Evolutionary conservation across 495 filamentous ascomycete species (phyloP).

Genomic region (Tuber magnatum): DNA sequence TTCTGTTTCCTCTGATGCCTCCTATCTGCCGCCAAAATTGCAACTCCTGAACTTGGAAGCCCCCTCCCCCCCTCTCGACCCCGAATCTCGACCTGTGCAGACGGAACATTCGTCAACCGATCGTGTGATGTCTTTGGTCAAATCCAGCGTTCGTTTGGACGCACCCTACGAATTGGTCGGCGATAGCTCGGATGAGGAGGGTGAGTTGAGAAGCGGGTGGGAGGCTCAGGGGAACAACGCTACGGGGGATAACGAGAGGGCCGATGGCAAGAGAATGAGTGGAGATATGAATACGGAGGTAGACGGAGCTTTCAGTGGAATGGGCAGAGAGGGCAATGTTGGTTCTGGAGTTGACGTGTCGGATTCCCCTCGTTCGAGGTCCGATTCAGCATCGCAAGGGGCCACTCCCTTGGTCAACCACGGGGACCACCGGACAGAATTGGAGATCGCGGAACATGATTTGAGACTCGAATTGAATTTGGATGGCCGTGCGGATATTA

Average conservation of each 20-base stretch:
- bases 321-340: conserved; percentile 13
- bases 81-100: conserved; percentile 9
- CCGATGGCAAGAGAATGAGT: background rate
- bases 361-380: background rate
- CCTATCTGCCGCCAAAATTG: conserved; percentile 17
- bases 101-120: conserved; percentile 7
- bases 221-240: conserved; percentile 7
- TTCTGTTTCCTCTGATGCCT: conserved; percentile 8
- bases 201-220: background rate
- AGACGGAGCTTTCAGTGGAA: conserved; percentile 10
- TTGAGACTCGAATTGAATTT: conserved; percentile 27
- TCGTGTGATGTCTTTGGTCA: conserved; percentile 16
- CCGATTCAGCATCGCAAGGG: conserved; percentile 9
- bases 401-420: conserved; percentile 10
- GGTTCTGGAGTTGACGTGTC: conserved; percentile 20
- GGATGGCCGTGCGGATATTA: conserved; percentile 32
- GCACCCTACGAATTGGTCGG: conserved; percentile 35
- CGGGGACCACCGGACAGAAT: conserved; percentile 17
- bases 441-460: conserved; percentile 12
- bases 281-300: background rate
- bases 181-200: conserved; percentile 23
- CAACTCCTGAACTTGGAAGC: conserved; percentile 27
- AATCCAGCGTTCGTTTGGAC: conserved; percentile 23
- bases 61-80: conserved; percentile 1
- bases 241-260: background rate